A percentile compares a stretch with the other conserved stretches of the same genome.
Evolutionary conservation across 2,329 filamentous ascomycete genomes (phyloP).

Genomic region (Ambrosiella xylebori): DNA sequence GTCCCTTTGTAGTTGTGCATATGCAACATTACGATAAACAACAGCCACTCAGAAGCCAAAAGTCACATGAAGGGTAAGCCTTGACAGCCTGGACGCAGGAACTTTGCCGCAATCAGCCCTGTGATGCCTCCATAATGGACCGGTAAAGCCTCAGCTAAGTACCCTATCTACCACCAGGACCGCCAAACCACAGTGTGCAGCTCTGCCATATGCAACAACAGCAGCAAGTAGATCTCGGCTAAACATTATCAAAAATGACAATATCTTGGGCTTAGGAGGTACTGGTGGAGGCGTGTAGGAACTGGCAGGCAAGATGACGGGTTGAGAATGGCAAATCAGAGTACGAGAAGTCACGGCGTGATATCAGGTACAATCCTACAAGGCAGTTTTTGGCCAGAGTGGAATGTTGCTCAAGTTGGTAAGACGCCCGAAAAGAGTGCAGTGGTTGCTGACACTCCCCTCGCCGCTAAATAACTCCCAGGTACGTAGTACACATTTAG

Average conservation of each 20-base stretch:
- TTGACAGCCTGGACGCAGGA: neutral
- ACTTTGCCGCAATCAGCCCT: neutral
- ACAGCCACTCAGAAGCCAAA: neutral
- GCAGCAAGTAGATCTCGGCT: too few relatives aligned
- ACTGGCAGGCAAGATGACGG: neutral
- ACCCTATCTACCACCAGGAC: neutral
- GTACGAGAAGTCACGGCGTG: neutral
- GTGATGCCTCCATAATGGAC: neutral
- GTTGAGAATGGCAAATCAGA: neutral
- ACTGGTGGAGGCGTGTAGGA: neutral
- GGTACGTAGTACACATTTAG: neutral
- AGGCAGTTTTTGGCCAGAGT: neutral
- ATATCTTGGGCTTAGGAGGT: too few relatives aligned
- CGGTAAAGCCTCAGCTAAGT: neutral
- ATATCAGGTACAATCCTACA: neutral
- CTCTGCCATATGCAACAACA: too few relatives aligned
- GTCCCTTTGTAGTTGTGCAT: neutral
- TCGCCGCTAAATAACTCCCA: neutral
- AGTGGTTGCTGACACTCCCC: neutral
- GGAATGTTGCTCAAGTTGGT: neutral
- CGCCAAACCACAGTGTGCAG: neutral
- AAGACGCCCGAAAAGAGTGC: neutral
- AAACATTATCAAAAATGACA: too few relatives aligned
- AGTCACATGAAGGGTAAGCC: neutral
- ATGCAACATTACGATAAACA: neutral